Conservation (phyloP, 2,329 filamentous ascomycete genomes). For the Bipolaris victoriae region DNA sequence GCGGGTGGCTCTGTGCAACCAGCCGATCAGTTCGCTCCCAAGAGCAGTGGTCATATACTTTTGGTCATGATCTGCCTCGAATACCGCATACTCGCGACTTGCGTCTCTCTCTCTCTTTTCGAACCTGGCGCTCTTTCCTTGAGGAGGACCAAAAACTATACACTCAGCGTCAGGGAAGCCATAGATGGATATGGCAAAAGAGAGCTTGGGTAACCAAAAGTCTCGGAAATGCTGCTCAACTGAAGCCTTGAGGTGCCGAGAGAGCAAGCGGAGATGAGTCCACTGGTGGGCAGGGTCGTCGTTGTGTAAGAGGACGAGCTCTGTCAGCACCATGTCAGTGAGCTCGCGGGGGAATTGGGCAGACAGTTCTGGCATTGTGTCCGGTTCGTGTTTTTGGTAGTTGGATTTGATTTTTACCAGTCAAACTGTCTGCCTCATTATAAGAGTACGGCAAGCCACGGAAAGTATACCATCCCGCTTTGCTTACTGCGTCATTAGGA, state of each 20-base stretch:
- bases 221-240: constrained; percentile 10
- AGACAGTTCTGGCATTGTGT: not conserved
- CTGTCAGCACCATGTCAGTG: constrained; percentile 10
- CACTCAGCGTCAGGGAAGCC: not conserved
- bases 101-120: not conserved
- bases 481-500: too few species aligned
- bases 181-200: not conserved
- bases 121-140: not conserved
- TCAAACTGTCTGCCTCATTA: too few species aligned
- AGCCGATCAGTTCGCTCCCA: not conserved
- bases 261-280: constrained; percentile 11
- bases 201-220: constrained; percentile 12
- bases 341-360: constrained; percentile 9
- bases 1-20: not conserved
- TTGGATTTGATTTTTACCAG: too few species aligned
- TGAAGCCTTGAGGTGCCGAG: not conserved
- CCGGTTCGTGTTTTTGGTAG: not conserved
- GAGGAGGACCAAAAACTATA: not conserved
- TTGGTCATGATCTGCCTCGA: not conserved
- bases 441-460: too few species aligned
- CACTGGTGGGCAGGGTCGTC: constrained; percentile 15
- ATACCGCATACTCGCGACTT: not conserved
- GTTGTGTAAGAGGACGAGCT: constrained; percentile 5
- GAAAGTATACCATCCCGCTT: too few species aligned
- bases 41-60: not conserved